Conservation (phyloP, 192 early-diverging fungal genomes). For the Gryganskiella cystojenkinii region DNA sequence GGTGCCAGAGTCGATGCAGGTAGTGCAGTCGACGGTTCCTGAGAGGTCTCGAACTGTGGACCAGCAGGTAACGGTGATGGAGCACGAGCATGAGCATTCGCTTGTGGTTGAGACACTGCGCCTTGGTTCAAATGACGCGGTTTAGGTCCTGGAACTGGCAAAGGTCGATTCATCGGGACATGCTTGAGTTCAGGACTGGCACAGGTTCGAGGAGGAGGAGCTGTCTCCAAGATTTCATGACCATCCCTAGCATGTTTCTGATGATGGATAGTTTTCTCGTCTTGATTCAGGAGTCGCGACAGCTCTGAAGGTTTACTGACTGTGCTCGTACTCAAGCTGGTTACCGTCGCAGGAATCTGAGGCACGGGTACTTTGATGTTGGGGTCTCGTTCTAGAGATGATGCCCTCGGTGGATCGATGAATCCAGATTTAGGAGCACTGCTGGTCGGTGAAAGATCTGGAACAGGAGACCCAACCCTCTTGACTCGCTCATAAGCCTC, state of each 20-base stretch:
- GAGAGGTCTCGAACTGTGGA: not conserved
- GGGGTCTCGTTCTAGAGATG: constrained; percentile 1
- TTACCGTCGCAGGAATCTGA: not conserved
- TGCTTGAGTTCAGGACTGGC: constrained; percentile 21
- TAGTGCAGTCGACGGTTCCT: not conserved
- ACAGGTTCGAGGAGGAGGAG: constrained; percentile 2
- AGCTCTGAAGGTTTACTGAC: constrained; percentile 14
- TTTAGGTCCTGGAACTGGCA: constrained; percentile 41
- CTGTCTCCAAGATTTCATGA: not conserved
- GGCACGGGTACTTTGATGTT: constrained; percentile 25
- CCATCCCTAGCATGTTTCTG: constrained; percentile 21
- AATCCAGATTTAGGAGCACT: constrained; percentile 15
- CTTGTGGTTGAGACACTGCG: not conserved
- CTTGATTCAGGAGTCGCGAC: constrained; percentile 15
- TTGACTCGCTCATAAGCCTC: constrained; percentile 49
- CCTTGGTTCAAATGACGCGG: constrained; percentile 30
- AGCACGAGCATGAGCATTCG: not conserved
- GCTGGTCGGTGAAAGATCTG: constrained; percentile 8
- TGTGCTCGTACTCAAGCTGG: not conserved
- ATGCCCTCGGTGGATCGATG: not conserved
- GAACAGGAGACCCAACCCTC: constrained; percentile 22
- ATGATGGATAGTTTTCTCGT: not conserved
- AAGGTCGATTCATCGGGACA: constrained; percentile 34
- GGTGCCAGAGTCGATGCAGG: not conserved
- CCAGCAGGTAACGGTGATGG: not conserved